Evolutionary conservation across 306 rosid species (phyloP).

Genomic region (Gynostemma pentaphyllum): DNA sequence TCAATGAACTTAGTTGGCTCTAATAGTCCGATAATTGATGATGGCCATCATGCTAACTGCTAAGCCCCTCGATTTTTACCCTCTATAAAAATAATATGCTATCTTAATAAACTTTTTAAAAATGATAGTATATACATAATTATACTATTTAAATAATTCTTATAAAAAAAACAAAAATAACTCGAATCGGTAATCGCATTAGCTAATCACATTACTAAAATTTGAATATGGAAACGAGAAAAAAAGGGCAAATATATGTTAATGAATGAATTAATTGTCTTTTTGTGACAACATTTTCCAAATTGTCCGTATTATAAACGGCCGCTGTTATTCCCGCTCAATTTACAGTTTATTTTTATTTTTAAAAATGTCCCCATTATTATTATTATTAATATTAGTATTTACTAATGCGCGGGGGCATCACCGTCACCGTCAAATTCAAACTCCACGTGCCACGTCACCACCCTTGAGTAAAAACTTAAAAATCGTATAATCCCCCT

Average conservation of each 20-base stretch:
- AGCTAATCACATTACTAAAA: not conserved
- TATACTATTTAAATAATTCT: too few relatives aligned
- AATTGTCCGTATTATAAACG: not conserved
- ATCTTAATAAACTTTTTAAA: too few relatives aligned
- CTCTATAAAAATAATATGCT: too few relatives aligned
- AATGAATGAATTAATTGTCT: not conserved
- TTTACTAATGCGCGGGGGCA: slow-evolving; percentile 17
- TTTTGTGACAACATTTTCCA: not conserved
- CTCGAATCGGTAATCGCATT: too few relatives aligned
- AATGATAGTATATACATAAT: too few relatives aligned
- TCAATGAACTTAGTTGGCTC: too few relatives aligned
- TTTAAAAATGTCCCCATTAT: slow-evolving; percentile 20
- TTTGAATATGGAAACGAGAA: not conserved
- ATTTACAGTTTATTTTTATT: slow-evolving; percentile 21
- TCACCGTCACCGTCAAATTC: slow-evolving; percentile 26
- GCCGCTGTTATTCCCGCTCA: slow-evolving; percentile 90
- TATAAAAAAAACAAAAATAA: too few relatives aligned
- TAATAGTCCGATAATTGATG: too few relatives aligned
- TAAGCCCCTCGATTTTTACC: too few relatives aligned
- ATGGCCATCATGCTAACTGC: too few relatives aligned
- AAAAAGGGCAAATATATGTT: not conserved
- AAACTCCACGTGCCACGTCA: slow-evolving; percentile 17
- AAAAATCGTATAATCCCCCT: not conserved
- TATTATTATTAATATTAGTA: not conserved
- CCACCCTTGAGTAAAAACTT: not conserved